Evolutionary conservation across 164 flowering plant species (phyloP), one percentile per base, ranked within the genome.

Genomic region (Liquidambar formosana): DNA sequence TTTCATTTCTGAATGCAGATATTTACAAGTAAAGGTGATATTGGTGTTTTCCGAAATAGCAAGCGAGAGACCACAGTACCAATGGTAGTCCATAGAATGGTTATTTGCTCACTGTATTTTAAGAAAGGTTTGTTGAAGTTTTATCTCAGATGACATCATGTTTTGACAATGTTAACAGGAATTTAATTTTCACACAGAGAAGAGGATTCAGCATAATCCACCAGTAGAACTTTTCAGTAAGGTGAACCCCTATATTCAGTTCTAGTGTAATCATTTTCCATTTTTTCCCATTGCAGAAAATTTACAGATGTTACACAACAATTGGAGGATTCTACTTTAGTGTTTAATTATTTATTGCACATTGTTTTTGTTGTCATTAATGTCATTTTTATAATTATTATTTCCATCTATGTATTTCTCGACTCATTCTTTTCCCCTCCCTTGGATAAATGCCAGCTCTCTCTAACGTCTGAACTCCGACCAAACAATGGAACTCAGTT

Each of bases 21-120:
- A 69, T 77, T 94, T 73, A 74, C 94, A 49, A 92, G 97, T 76
- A 92, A 88, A 84, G 96, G 95, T 44, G 92, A 92, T 57, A 78
- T 88, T 22, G 97, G 97, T 27, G 78, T 94, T 62, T 87, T 86
- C 69, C 77, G 91, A 51, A 90, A 85, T 75, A 83, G 23, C 66
- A 92, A 90, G 80, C 81, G 81, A 47, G 89, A 84, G 73, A 65
- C 79, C 38, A 92, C 97, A 43, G 79, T 82, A 52, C 94, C 95
- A 54, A 72, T 77, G 95, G 99, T 92, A 86, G 51, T 64, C 33
- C 8, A 5, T 38, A n/a, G 49, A 28, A 60, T 60, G 28, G 16
- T 46, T 43, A 22, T 26, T 22, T 25, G 16, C 21, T 33, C 10
- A 10, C 28, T 4, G 16, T 51, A 49, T 65, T 13, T 46, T 27